These are phyloP conservation scores for Citrus mangshanensis DNA, from an alignment of 345 rosid genomes.

Conservation along the genomic window DNA sequence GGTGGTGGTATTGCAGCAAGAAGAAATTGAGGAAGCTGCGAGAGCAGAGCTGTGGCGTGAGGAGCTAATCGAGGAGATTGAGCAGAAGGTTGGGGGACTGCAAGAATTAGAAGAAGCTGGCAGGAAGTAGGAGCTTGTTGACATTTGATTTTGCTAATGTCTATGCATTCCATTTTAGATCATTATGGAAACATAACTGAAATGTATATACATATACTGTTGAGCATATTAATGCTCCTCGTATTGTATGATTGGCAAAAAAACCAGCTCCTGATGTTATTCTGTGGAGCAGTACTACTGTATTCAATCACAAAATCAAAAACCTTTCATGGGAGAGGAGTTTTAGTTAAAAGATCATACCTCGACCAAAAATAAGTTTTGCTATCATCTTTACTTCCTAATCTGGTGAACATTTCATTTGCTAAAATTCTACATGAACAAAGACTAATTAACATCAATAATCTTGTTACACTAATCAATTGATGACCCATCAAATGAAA, in stretches of 20 bases:
- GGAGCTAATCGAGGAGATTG: conserved; percentile 93
- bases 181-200: not conserved
- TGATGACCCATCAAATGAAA: no score
- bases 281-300: no score
- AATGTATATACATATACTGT: not conserved
- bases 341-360: no score
- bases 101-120: conserved; percentile 85
- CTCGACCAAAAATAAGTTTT: no score
- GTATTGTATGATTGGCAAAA: not conserved
- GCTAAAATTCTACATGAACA: no score
- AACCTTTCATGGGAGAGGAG: no score
- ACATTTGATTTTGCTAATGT: not conserved
- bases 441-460: no score
- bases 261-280: no score
- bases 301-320: no score
- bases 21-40: conserved; percentile 79
- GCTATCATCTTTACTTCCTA: no score
- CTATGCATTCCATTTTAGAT: not conserved
- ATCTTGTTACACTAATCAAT: no score
- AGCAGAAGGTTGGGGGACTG: conserved; percentile 83
- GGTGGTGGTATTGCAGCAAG: conserved; percentile 50
- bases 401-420: no score
- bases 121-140: conserved; percentile 33
- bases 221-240: not conserved
- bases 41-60: conserved; percentile 92